Base-by-base conservation (phyloP, 306 rosid genomes). In the Cicer bijugum region DNA sequence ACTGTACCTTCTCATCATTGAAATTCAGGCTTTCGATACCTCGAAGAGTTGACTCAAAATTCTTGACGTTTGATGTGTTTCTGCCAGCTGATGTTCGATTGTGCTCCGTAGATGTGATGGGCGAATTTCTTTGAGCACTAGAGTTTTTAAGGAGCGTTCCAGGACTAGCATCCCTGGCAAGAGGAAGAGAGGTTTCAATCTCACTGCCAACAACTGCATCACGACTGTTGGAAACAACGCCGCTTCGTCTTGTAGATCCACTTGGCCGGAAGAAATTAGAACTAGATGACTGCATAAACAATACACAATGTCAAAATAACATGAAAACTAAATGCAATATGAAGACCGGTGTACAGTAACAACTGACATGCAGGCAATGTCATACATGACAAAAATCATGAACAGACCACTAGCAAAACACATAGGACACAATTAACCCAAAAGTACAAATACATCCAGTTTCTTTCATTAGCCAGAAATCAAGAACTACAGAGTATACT, bases 21-120 rank as follows among this genome's bases (percentile, higher is more conserved):
- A 94, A 88, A 75, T 80, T 88, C 76, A 94, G 86, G 88, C 89
- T 83, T 80, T 94, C 97, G 33, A 94, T 86, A 62, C 97, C 96
- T 70, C 87, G 83, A 19, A 94, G 85, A 69, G 99, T 82, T 53
- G 96, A 87, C 83, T 94, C 96, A 1, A 78, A 80, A 89, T 86
- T 89, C 86, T 85, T 91, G 11, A 70, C 46, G 82, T 84, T 87
- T 42, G 96, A 60, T 43, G 84, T 28, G 44, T 82, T 86, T 83
- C 93, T 88, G 51, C 84, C 84, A 1, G 94, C 84, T 66, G 92
- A 73, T 12, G 90, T 40, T 28, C 85, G 89, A 71, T 80, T 86
- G 55, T 85, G 92, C 77, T 91, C 96, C 1, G 90, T 77, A 68
- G 97, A 79, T 14, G 75, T 69, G 66, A 89, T 64, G 14, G 91